Evolutionary conservation across 345 rosid species (phyloP).

Genomic region (Arabidopsis thaliana): DNA sequence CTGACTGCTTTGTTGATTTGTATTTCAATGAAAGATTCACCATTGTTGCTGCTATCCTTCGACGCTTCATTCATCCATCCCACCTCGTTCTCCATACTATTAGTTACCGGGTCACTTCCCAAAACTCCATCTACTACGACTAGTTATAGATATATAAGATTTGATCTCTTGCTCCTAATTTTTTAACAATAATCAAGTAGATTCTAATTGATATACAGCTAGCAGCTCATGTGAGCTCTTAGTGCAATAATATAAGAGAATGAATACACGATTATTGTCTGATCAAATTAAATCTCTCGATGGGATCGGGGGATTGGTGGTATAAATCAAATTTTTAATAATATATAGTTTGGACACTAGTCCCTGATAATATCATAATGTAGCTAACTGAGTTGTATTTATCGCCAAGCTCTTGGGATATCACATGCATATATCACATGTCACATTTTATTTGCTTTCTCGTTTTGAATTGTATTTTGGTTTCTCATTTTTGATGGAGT

Average conservation of each 20-base stretch:
- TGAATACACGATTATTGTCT: background rate
- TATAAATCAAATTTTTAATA: background rate
- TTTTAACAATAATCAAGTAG: conserved; percentile 7
- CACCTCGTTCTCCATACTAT: conserved; percentile 29
- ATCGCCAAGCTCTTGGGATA: background rate
- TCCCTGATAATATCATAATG: background rate
- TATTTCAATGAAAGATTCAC: conserved; percentile 40
- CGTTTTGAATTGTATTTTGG: background rate
- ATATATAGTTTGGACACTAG: conserved; percentile 17
- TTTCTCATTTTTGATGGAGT: background rate
- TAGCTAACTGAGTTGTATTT: background rate
- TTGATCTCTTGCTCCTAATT: conserved; percentile 12
- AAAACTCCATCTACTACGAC: background rate
- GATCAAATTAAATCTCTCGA: conserved; percentile 15
- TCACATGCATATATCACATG: conserved; percentile 22
- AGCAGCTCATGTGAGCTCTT: conserved; percentile 21
- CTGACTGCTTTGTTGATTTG: conserved; percentile 23
- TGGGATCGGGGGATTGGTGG: conserved; percentile 15
- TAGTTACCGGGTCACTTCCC: background rate
- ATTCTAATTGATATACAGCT: conserved; percentile 18
- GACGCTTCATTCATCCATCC: conserved; percentile 24
- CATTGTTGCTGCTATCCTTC: conserved; percentile 9
- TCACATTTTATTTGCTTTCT: background rate
- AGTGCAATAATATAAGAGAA: background rate
- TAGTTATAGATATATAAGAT: conserved; percentile 14